Conservation (phyloP, 805 yeast species). For the Myxozyma vanderwaltii region DNA sequence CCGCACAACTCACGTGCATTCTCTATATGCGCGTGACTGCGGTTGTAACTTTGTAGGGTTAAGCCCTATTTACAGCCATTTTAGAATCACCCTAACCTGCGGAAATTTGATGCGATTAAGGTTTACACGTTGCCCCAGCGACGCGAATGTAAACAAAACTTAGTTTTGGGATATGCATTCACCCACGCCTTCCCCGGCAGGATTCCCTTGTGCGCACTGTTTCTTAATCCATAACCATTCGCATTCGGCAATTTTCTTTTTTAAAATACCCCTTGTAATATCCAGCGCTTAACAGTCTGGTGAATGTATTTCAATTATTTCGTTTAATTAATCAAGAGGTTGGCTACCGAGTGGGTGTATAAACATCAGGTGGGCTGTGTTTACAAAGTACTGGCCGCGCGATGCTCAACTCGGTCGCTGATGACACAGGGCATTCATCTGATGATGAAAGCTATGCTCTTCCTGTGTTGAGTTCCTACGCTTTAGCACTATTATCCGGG, state of each 20-base stretch:
- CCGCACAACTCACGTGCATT: conserved; percentile 3
- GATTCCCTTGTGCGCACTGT: not conserved
- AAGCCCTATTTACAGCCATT: not conserved
- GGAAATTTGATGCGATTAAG: not conserved
- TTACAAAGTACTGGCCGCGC: not conserved
- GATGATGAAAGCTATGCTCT: conserved; percentile 55
- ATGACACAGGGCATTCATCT: conserved; percentile 23
- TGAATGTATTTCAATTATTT: no score
- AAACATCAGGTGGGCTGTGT: not conserved
- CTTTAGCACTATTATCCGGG: conserved; percentile 52
- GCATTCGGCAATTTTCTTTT: no score
- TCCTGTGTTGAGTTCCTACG: conserved; percentile 61
- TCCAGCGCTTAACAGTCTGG: no score
- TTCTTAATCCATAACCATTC: not conserved
- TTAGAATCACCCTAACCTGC: not conserved
- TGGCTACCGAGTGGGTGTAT: no score
- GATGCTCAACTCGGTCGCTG: conserved; percentile 5
- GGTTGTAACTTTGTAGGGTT: not conserved
- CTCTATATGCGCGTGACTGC: not conserved
- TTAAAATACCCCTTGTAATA: no score
- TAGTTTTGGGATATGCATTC: no score
- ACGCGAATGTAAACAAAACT: conserved; percentile 1
- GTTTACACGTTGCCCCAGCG: not conserved
- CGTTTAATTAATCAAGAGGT: no score
- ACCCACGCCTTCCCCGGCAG: not conserved